phyloP scores from a whole-genome alignment of 768 basidiomycete species.

The Zangia roseola region DNA sequence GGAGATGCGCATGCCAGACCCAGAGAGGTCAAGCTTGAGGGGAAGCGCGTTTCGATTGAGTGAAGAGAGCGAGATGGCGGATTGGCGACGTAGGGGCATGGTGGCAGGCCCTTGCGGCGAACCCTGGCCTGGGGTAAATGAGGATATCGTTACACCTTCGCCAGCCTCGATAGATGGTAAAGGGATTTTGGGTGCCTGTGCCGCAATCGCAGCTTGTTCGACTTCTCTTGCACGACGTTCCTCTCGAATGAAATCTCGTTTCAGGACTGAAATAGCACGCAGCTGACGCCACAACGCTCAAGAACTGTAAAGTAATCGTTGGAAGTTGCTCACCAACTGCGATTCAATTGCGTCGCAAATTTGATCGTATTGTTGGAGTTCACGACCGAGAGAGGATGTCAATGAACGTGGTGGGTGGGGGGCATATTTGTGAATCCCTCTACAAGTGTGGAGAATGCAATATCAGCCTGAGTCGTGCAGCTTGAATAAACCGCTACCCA shows the following conservation, averaged over 20 bases:
- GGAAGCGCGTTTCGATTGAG: constrained; percentile 70
- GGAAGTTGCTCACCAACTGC: constrained; percentile 51
- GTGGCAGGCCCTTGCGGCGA: constrained; percentile 34
- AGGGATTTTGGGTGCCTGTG: constrained; percentile 24
- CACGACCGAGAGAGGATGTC: constrained; percentile 63
- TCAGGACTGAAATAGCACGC: constrained; percentile 67
- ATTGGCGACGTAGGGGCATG: constrained; percentile 55
- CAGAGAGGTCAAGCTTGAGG: constrained; percentile 80
- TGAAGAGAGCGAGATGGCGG: constrained; percentile 78
- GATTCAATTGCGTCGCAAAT: constrained; percentile 76
- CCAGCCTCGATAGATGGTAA: constrained; percentile 21
- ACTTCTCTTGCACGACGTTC: constrained; percentile 50
- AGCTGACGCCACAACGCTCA: constrained; percentile 42
- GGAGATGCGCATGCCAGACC: constrained; percentile 60
- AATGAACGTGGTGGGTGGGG: constrained; percentile 64
- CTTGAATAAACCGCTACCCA: constrained; percentile 32
- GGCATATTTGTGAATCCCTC: constrained; percentile 57
- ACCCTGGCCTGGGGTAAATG: constrained; percentile 34
- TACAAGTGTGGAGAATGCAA: constrained; percentile 25
- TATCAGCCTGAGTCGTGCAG: not conserved
- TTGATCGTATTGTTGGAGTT: constrained; percentile 79
- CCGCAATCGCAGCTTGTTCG: constrained; percentile 42
- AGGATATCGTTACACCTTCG: constrained; percentile 20
- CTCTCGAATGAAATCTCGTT: constrained; percentile 66
- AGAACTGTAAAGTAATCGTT: not conserved